Conservation (phyloP, 2,329 filamentous ascomycete genomes). For the Fusarium sp. region DNA sequence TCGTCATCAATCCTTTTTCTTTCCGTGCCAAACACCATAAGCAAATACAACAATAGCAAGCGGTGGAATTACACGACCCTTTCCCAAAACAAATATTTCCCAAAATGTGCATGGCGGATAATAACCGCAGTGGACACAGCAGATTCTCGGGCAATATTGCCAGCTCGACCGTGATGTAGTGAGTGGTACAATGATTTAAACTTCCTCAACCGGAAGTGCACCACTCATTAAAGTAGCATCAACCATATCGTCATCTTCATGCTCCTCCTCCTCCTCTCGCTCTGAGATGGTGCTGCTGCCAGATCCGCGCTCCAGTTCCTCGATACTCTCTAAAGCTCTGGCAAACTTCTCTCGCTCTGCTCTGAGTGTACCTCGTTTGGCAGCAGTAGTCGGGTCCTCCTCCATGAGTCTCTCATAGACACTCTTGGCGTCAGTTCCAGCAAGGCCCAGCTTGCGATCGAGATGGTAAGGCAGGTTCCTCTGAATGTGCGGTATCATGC, state of each 20-base stretch:
- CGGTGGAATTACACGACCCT: background rate
- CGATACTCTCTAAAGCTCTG: slow-evolving; percentile 62
- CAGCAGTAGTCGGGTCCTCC: slow-evolving; percentile 61
- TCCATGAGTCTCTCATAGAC: slow-evolving; percentile 63
- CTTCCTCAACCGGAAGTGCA: slow-evolving; percentile 43
- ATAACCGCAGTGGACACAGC: slow-evolving; percentile 3
- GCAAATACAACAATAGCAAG: slow-evolving; percentile 13
- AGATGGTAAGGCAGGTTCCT: slow-evolving; percentile 58
- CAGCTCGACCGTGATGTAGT: background rate
- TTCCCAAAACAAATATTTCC: background rate
- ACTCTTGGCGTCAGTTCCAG: slow-evolving; percentile 46
- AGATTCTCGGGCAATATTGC: background rate
- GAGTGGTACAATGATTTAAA: slow-evolving; percentile 17
- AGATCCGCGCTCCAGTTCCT: slow-evolving; percentile 57
- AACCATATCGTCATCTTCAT: slow-evolving; percentile 24
- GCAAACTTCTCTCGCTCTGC: slow-evolving; percentile 61
- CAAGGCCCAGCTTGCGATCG: slow-evolving; percentile 60
- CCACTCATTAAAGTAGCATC: slow-evolving; percentile 42
- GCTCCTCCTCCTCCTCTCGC: slow-evolving; percentile 27
- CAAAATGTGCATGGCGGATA: slow-evolving; percentile 1
- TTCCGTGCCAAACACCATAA: slow-evolving; percentile 2
- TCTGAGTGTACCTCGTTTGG: slow-evolving; percentile 58
- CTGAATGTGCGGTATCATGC: slow-evolving; percentile 62
- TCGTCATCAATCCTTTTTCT: slow-evolving; percentile 22
- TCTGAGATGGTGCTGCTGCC: slow-evolving; percentile 31